These are phyloP conservation scores for Dillenia suffruticosa DNA, from an alignment of 164 flowering plant genomes.

Conservation along the genomic window DNA sequence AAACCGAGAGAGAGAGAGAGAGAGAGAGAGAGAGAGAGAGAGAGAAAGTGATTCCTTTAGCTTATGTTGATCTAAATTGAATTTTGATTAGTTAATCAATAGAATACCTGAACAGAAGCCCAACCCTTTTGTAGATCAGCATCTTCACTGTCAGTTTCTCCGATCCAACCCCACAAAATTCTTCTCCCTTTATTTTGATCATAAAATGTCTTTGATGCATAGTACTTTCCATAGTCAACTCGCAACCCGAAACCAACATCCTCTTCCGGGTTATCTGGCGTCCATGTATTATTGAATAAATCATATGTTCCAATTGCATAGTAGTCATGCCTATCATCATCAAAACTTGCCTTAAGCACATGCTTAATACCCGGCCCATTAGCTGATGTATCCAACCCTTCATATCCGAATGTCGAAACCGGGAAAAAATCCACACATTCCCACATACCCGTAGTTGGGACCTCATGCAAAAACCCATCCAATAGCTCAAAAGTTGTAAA, in stretches of 20 bases:
- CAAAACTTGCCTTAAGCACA: slow-evolving; percentile 51
- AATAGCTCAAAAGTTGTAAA: slow-evolving; percentile 27
- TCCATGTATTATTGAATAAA: slow-evolving; percentile 28
- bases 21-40: background rate
- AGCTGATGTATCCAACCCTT: slow-evolving; percentile 45
- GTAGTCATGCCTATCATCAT: slow-evolving; percentile 36
- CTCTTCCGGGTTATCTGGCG: slow-evolving; percentile 41
- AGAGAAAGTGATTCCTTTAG: no score
- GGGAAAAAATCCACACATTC: slow-evolving; percentile 64
- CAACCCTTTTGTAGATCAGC: slow-evolving; percentile 45
- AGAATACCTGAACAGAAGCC: slow-evolving; percentile 53
- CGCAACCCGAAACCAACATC: slow-evolving; percentile 55
- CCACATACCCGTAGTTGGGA: slow-evolving; percentile 66
- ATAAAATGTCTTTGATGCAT: slow-evolving; percentile 54
- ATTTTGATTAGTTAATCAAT: no score
- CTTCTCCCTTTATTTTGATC: slow-evolving; percentile 42
- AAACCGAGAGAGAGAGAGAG: background rate
- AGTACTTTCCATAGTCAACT: slow-evolving; percentile 46
- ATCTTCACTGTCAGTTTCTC: slow-evolving; percentile 42
- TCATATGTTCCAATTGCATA: slow-evolving; percentile 49
- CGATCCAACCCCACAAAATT: slow-evolving; percentile 48
- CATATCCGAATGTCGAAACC: slow-evolving; percentile 21
- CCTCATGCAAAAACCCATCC: slow-evolving; percentile 33
- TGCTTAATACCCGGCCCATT: slow-evolving; percentile 46
- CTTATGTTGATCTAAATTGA: no score